Conservation (phyloP, 768 basidiomycete species). For the Boletus insuetus region DNA sequence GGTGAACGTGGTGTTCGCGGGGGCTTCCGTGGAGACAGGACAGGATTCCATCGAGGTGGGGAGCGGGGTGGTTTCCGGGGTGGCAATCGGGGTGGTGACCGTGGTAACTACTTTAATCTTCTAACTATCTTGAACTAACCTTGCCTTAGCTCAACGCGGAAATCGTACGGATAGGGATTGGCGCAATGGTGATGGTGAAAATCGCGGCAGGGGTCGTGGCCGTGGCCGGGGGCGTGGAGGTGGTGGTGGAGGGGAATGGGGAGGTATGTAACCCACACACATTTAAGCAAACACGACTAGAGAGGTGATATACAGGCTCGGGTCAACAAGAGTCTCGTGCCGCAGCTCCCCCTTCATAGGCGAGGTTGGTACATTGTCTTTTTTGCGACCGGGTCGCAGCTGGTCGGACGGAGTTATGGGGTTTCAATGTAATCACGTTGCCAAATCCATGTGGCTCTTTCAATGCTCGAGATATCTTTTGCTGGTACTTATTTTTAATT, state of each 20-base stretch:
- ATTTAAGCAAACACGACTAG: not conserved
- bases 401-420: not conserved
- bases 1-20: conserved; percentile 44
- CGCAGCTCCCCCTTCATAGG: conserved; percentile 17
- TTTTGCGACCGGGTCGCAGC: not conserved
- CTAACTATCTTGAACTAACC: not conserved
- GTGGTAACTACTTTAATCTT: conserved; percentile 14
- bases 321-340: conserved; percentile 23
- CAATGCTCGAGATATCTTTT: not conserved
- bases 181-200: conserved; percentile 43
- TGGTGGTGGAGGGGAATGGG: conserved; percentile 33
- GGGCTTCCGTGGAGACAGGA: conserved; percentile 40
- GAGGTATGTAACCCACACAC: conserved; percentile 29
- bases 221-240: conserved; percentile 44
- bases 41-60: conserved; percentile 36
- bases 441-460: conserved; percentile 5
- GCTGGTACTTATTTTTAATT: too few species aligned
- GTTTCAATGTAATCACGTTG: not conserved
- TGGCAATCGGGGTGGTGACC: conserved; percentile 31
- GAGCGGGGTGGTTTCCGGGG: conserved; percentile 36
- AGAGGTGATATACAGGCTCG: conserved; percentile 12
- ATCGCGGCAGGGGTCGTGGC: conserved; percentile 40
- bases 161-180: conserved; percentile 41
- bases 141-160: conserved; percentile 13
- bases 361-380: not conserved